Base-by-base conservation (phyloP, 176 grass and related monocot species). In the Thalia dealbata region DNA sequence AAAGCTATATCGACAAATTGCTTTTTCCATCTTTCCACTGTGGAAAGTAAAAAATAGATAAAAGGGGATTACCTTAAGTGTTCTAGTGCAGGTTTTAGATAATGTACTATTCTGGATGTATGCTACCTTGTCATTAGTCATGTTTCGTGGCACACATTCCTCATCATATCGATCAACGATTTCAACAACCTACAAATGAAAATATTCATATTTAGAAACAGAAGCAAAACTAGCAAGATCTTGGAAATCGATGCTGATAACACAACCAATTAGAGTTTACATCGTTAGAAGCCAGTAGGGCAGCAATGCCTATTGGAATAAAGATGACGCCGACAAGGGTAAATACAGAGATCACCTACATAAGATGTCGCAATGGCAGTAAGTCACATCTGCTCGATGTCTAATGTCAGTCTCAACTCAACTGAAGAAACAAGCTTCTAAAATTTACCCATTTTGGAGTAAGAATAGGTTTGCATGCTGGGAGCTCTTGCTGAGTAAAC, bases 111-210 rank as follows among this genome's bases (percentile, higher is more conserved):
- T 73, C 66, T 88, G 86, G 45, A 92, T 84, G 50, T 84, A 92
- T 18, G 72, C 83, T 38, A 92, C 75, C 82, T 86, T 88, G 44
- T 86, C 67, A n/a, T 56, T n/a, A 71, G 78, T 24, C 89, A 92
- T 82, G 83, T 83, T 72, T 16, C 1, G 1, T 11, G 89, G 89
- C 1, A 92, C 64, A 11, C 89, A 92, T 69, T 52, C 68, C 16
- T 75, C 76, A 26, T 92, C 89, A 35, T 92, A 92, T 15, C 67
- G 83, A 79, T 92, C 56, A 21, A 84, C 75, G 45, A 92, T 75
- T 72, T 92, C 89, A 28, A 92, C 73, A 9, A 88, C 81, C 89
- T 92, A 74, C 32, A 29, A 38, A 38, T 38, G 77, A 28, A 65
- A 46, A 54, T 14, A n/a, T 21, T n/a, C 0, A 64, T n/a, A 30